Base-by-base conservation (phyloP, 2,329 filamentous ascomycete species). In the Alternaria sp. region DNA sequence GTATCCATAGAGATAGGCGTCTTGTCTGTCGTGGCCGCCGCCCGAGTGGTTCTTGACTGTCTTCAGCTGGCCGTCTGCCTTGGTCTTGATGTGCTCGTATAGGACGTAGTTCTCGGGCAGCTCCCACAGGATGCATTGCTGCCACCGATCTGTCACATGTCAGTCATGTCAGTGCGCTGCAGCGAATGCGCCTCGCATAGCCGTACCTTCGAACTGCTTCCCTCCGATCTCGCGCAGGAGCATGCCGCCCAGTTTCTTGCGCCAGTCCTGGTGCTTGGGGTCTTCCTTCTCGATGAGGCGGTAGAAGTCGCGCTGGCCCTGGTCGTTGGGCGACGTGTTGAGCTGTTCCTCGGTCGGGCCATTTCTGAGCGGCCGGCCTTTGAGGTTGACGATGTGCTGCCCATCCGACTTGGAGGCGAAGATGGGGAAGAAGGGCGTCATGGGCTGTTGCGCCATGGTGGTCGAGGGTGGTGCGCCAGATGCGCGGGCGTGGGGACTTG, bases 1-100 rank as follows among this genome's bases (percentile, higher is more conserved):
- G 70, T 89, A 86, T 19, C 87, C 87, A 72, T 88, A 89, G 6
- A 89, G 80, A 67, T 88, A 89, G 30, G 86, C 86, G 71, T 89
- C 87, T 68, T 87, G 85, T 58, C 86, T 79, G 70, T 87, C 85
- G 64, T 84, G 85, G 11, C 81, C 83, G 32, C 83, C 85, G 36
- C 80, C 82, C 7, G 81, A 83, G 72, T 84, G 81, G 55, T 81
- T 84, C 75, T 84, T 82, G 73, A 81, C 78, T 67, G 82, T 81
- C 65, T 85, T 84, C 28, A 82, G 79, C 54, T 83, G 81, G 45
- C 81, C 81, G 50, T 84, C 78, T 30, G 78, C 80, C 69, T 83
- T 83, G 64, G 85, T 86, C 72, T 86, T 86, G 70, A 87, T 81
- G 68, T 88, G 86, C 69, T 88, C 86, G 76, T 84, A 89, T 13